These are phyloP conservation scores for Diplosphaera chodatii DNA, from an alignment of 139 green algal species.

Conservation along the genomic window DNA sequence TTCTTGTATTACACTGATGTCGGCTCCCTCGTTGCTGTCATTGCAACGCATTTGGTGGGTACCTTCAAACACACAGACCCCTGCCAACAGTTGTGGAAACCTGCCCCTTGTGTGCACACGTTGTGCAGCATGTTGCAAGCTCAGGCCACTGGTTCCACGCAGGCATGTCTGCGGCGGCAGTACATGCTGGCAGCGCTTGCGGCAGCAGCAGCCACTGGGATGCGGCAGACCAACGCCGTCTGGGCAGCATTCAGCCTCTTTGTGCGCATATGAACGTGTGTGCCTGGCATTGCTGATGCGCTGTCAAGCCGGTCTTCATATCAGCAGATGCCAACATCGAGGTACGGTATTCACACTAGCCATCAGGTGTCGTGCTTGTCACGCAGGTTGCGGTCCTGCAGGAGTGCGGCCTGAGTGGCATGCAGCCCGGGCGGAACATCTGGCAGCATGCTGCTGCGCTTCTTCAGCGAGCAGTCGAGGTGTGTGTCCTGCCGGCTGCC, in stretches of 20 bases:
- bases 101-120: no score
- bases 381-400: neutral
- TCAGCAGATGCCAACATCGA: no score
- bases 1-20: conserved; percentile 94
- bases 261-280: no score
- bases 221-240: conserved; percentile 91
- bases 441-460: neutral
- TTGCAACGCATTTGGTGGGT: conserved; percentile 48
- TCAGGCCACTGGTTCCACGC: neutral
- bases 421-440: neutral
- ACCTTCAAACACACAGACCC: no score
- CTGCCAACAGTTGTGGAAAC: no score
- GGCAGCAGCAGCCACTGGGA: conserved; percentile 46
- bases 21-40: conserved; percentile 50
- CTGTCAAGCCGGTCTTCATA: no score
- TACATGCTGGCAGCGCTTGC: conserved; percentile 20
- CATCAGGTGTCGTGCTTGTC: no score
- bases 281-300: no score
- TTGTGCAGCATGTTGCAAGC: no score
- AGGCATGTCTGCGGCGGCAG: conserved; percentile 9
- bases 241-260: conserved; percentile 69
- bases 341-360: no score
- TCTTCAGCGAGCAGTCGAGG: neutral
- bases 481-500: no score
- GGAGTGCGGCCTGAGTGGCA: neutral